Evolutionary conservation across 768 basidiomycete species (phyloP).

Genomic region (Sporobolomyces phaffii): DNA sequence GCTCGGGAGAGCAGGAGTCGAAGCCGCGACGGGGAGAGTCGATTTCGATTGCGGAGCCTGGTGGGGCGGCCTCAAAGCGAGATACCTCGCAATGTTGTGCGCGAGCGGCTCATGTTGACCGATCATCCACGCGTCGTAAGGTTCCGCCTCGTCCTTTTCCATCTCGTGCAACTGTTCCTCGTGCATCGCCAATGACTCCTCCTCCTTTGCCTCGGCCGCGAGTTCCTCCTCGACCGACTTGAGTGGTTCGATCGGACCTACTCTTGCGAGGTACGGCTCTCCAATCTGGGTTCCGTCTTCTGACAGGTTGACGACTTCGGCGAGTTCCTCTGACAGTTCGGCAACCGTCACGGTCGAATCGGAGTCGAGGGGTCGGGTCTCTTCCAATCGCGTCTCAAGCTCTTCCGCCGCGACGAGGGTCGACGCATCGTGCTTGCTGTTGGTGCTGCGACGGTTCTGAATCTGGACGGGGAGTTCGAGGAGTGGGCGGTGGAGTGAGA

Average conservation of each 20-base stretch:
- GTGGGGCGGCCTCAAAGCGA: slow-evolving; percentile 29
- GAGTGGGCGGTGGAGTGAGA: slow-evolving; percentile 34
- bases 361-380: neutral
- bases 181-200: slow-evolving; percentile 12
- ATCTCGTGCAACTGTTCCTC: slow-evolving; percentile 26
- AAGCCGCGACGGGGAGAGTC: neutral
- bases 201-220: slow-evolving; percentile 26
- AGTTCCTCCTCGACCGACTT: slow-evolving; percentile 27
- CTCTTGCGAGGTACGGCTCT: slow-evolving; percentile 20
- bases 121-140: slow-evolving; percentile 37
- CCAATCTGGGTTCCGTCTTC: slow-evolving; percentile 29
- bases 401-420: neutral
- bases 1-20: neutral
- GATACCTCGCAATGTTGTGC: slow-evolving; percentile 29
- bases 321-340: slow-evolving; percentile 5
- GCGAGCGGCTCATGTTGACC: slow-evolving; percentile 23
- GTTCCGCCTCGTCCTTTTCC: slow-evolving; percentile 24
- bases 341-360: neutral
- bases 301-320: slow-evolving; percentile 26
- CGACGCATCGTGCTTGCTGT: neutral
- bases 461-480: slow-evolving; percentile 35
- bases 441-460: slow-evolving; percentile 16
- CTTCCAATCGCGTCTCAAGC: neutral
- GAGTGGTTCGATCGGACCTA: neutral
- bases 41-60: neutral